Base-by-base conservation (phyloP, 352 stramenopile species). In the Globisporangium alternatum region DNA sequence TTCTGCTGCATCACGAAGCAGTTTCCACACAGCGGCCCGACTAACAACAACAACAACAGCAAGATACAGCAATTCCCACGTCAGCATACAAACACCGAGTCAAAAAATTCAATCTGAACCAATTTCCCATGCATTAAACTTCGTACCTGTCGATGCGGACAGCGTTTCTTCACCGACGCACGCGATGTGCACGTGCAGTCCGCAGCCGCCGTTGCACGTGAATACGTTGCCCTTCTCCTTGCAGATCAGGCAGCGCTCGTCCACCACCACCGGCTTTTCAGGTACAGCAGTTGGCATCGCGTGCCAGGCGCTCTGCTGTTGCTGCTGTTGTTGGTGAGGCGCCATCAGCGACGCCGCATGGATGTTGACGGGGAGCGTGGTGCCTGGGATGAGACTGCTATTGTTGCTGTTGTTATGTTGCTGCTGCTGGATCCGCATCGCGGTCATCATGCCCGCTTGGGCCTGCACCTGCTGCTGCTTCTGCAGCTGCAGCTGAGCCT, bases 1-100 rank as follows among this genome's bases (percentile, higher is more conserved):
- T 90, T 88, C 56, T 90, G 79, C 43, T 89, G 78, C 58, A 85
- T 83, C 51, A 90, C 75, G 39, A 77, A 88, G 58, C 85, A 93
- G 51, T 76, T 93, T 41, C 81, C 85, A 45, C 85, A 93, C 0
- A 91, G 66, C 33, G 84, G 76, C 0, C 77, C 81, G 7, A 80
- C 83, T 92, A 28, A 10, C 3, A 17, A 8, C 15, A 56, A 67
- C 35, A 41, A 44, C 52, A 51, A 55, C 33, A 41, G 30, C 48
- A 21, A 31, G 12, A 52, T 22, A 39, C 28, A 31, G 8, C 49
- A 56, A 25, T 22, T 41, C 17, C 30, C 17, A 19, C 53, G 51
- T 12, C 51, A 66, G 47, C 56, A 31, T 30, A 22, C 15, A 15
- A 58, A 19, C 28, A 30, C 25, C 28, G 4, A 39, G 17, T 35